Evolutionary conservation across 345 rosid species (phyloP), one percentile per base, ranked within the genome.

Genomic region (Fremontodendron californicum): DNA sequence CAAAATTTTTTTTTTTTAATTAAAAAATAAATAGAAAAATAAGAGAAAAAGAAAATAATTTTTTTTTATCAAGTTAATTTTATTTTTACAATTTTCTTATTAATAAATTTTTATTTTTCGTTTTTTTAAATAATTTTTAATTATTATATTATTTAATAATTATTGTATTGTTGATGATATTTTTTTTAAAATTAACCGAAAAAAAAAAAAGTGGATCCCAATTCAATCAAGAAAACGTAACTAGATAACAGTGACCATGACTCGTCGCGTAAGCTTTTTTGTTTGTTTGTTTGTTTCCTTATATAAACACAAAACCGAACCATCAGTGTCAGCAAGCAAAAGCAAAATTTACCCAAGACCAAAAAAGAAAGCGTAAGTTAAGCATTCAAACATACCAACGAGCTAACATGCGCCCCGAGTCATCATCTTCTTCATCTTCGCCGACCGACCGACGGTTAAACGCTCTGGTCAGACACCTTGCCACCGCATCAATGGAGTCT

Each of bases 361-460:
- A n/a, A 31, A 48, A 48, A 18, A 46, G 9, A 6, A 27, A 48
- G 58, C 57, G 58, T 27, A 46, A 48, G 9, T 29, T 46, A 29
- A 70, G 6, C 74, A 48, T n/a, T 51, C 78, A 61, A 40, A 43
- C 67, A n/a, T 40, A 63, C 25, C 31, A n/a, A 61, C 49, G 40
- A 52, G 46, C 75, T 51, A 71, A 71, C 43, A 71, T 71, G 75
- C 19, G 43, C 75, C 31, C 42, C 45, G 61, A 71, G 39, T 65
- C 81, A 39, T 77, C 82, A 27, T 78, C 86, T 77, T 69, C 83
- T 48, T 76, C 83, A 23, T 78, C 85, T 40, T 79, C 85, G 0
- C 62, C 85, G 7, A 80, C 79, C 73, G 86, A 87, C 79, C 90
- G 92, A 19, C 84, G 90, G 77, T 67, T 89, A 67, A 82, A 80